Evolutionary conservation across 306 rosid genomes (phyloP).

Genomic region (Sechiopsis laciniata): DNA sequence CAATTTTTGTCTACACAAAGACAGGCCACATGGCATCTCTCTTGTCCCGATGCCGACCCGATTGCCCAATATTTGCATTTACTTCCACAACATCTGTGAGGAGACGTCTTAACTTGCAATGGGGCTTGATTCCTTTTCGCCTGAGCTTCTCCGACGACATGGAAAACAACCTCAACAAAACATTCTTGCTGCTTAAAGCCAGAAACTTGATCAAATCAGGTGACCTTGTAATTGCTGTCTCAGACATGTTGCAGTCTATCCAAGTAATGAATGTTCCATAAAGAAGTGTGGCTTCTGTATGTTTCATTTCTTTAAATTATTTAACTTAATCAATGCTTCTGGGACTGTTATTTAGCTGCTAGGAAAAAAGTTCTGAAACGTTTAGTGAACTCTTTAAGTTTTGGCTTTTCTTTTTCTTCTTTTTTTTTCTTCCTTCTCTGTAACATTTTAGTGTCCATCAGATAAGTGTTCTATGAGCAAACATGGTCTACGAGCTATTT

Average conservation of each 20-base stretch:
- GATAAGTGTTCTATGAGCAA: constrained; percentile 2
- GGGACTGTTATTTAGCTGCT: constrained; percentile 16
- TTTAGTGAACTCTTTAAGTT: not conserved
- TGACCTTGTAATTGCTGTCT: constrained; percentile 95
- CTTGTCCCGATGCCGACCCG: constrained; percentile 92
- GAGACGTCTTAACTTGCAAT: constrained; percentile 86
- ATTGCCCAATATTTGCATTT: constrained; percentile 96
- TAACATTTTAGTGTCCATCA: not conserved
- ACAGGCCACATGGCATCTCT: constrained; percentile 96
- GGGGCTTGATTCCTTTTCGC: constrained; percentile 98
- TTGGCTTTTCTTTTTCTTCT: not conserved
- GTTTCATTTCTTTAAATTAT: constrained; percentile 11
- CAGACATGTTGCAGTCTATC: constrained; percentile 87
- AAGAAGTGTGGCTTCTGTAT: not conserved
- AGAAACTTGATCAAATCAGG: constrained; percentile 93
- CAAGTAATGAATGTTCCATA: constrained; percentile 96
- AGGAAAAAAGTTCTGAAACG: not conserved
- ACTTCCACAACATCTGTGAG: constrained; percentile 70
- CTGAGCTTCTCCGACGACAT: constrained; percentile 86
- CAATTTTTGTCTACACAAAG: constrained; percentile 83
- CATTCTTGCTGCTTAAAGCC: constrained; percentile 89
- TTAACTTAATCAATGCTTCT: not conserved
- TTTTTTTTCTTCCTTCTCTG: not conserved
- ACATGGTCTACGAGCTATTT: not conserved
- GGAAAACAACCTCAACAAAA: constrained; percentile 91